Conservation (phyloP, 2,329 filamentous ascomycete genomes). For the Phialophora verrucosa region DNA sequence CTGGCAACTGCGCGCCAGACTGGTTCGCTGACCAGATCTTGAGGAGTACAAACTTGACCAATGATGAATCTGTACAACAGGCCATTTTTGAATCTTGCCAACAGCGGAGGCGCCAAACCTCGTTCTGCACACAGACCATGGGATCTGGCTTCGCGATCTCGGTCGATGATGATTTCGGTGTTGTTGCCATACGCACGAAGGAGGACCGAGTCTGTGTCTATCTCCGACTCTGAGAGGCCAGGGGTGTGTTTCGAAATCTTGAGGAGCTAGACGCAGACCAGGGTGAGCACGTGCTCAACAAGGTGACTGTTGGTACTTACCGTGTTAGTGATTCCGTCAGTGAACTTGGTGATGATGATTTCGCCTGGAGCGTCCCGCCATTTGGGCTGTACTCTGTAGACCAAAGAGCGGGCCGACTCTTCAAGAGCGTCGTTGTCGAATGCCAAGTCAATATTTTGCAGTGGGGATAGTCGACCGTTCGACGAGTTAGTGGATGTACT, state of each 20-base stretch:
- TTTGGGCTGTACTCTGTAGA: constrained; percentile 78
- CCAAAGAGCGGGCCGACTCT: constrained; percentile 76
- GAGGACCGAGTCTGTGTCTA: constrained; percentile 84
- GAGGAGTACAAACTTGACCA: constrained; percentile 77
- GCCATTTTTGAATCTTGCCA: constrained; percentile 93
- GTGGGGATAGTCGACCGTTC: constrained; percentile 26
- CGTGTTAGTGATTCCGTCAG: constrained; percentile 97
- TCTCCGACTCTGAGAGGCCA: constrained; percentile 73
- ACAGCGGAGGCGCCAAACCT: constrained; percentile 80
- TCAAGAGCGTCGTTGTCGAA: constrained; percentile 81
- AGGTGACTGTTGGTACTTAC: constrained; percentile 50
- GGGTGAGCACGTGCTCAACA: constrained; percentile 39
- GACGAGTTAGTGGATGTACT: constrained; percentile 15
- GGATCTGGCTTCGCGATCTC: constrained; percentile 72
- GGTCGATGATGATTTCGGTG: constrained; percentile 93
- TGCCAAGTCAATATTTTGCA: constrained; percentile 68
- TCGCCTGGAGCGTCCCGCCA: constrained; percentile 77
- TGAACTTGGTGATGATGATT: constrained; percentile 88
- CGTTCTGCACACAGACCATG: constrained; percentile 86
- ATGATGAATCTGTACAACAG: constrained; percentile 92
- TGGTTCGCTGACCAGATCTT: constrained; percentile 75
- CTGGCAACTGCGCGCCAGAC: constrained; percentile 84
- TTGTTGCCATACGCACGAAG: constrained; percentile 93
- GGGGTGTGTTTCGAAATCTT: constrained; percentile 59
- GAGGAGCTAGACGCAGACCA: constrained; percentile 51